Evolutionary conservation across 2,329 filamentous ascomycete species (phyloP), one percentile per base, ranked within the genome.

Genomic region (Paramyrothecium roridum): DNA sequence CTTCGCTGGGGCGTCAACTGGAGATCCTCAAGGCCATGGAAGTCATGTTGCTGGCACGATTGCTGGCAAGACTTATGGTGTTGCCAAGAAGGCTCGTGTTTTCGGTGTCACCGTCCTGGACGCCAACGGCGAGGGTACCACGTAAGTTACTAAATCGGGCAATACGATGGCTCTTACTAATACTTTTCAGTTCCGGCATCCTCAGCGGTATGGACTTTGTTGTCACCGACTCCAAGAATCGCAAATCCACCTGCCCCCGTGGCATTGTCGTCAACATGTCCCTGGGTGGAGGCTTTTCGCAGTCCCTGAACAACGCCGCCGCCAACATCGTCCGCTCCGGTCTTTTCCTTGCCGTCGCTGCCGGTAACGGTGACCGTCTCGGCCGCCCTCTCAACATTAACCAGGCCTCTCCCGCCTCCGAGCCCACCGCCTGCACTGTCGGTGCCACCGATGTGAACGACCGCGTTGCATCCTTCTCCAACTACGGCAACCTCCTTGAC

Each of bases 401-500:
- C 26, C 68, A 65, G 62, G 72, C 63, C 57, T 80, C 77, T 2
- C 76, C 77, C 2, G 73, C 76, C 45, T 75, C 71, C 1, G 73
- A 71, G 51, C 49, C 73, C 2, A 61, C 63, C 21, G 78, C 71
- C 50, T 76, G 78, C 64, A 80, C 78, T 13, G 76, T 81, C 46
- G 79, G 75, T 48, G 73, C 78, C 37, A 74, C 71, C 50, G 68
- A 71, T 56, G 57, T 48, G 30, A 61, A 57, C 48, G 72, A 78
- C 56, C 57, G 61, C 48, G 67, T 68, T 20, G 68, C 77, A 54
- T 65, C 61, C 30, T 79, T 71, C 69, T 78, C 76, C 63, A 81
- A 80, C 71, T 80, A 70, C 54, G 75, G 73, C 13, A 34, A 56
- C 13, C 51, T 57, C 8, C 59, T 77, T 47, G 69, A 76, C 57